These are phyloP conservation scores for Nothopassalora personata DNA, from an alignment of 2,329 filamentous ascomycete genomes.

Conservation along the genomic window DNA sequence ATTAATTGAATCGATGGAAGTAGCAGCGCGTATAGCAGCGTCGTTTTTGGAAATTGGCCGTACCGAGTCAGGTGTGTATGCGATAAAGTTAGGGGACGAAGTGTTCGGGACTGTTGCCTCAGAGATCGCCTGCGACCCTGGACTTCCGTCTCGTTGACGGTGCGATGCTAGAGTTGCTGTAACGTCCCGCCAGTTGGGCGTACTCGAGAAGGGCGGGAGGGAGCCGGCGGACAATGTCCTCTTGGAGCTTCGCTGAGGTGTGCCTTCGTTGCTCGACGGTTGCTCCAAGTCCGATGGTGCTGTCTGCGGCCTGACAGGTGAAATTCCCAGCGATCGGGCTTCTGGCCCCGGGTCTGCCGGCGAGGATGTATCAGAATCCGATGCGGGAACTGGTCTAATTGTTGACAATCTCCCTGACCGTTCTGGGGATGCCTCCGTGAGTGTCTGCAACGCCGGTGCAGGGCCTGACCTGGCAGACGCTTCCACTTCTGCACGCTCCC, in stretches of 20 bases:
- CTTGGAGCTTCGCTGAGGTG: slow-evolving; percentile 10
- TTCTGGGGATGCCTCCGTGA: slow-evolving; percentile 27
- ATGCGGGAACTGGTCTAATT: slow-evolving; percentile 18
- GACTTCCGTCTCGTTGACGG: slow-evolving; percentile 6
- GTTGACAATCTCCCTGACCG: slow-evolving; percentile 18
- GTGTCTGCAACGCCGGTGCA: slow-evolving; percentile 24
- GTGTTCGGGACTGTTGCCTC: slow-evolving; percentile 15
- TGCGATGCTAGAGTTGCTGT: slow-evolving; percentile 13
- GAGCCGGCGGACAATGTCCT: slow-evolving; percentile 17
- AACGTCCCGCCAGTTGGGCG: slow-evolving; percentile 13
- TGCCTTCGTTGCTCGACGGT: slow-evolving; percentile 7
- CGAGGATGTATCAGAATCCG: slow-evolving; percentile 20
- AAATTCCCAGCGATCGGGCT: slow-evolving; percentile 11
- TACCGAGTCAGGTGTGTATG: slow-evolving; percentile 20
- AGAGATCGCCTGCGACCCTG: slow-evolving; percentile 19
- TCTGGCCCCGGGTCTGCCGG: slow-evolving; percentile 14
- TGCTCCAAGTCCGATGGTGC: slow-evolving; percentile 14
- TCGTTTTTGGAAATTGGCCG: slow-evolving; percentile 11
- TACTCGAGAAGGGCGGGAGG: slow-evolving; percentile 12
- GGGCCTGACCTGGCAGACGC: slow-evolving; percentile 13
- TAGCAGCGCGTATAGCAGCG: slow-evolving; percentile 11
- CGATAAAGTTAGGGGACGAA: slow-evolving; percentile 30
- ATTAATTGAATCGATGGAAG: slow-evolving; percentile 31
- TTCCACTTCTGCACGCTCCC: slow-evolving; percentile 16
- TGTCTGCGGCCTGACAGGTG: slow-evolving; percentile 11